Base-by-base conservation (phyloP, 1,284 basidiomycete genomes). In the Puccinia polysora region DNA sequence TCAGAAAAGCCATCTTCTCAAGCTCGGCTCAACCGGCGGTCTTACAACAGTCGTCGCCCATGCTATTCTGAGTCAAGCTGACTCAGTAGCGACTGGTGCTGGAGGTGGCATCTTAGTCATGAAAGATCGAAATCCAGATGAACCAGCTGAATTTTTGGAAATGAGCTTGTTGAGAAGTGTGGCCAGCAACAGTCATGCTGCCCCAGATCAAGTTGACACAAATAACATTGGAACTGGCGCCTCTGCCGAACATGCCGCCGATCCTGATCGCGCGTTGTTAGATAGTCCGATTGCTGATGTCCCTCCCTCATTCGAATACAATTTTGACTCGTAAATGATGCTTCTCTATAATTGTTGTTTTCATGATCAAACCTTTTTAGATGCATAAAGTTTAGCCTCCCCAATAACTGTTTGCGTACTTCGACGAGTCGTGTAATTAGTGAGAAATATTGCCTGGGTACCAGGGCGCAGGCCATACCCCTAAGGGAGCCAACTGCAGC, bases 301-400 rank as follows among this genome's bases (percentile, higher is more conserved):
- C 7, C 69, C 69, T 20, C 69, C 69, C 32, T 53, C 68, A 40
- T 71, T 71, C 63, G 68, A 71, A 58, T 71, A 63, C 40, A 52
- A 71, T 55, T 71, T 72, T 47, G 69, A 72, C 15, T 64, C 69
- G 30, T 47, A 32, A 63, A 49, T 14, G 25, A 47, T n/a, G n/a
- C n/a, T n/a, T n/a, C n/a, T n/a, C n/a, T n/a, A n/a, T n/a, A n/a
- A n/a, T n/a, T n/a, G n/a, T n/a, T n/a, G n/a, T n/a, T n/a, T n/a
- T n/a, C n/a, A n/a, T n/a, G n/a, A n/a, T n/a, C n/a, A n/a, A n/a
- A n/a, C n/a, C n/a, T n/a, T n/a, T n/a, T n/a, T n/a, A n/a, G n/a
- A n/a, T n/a, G n/a, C n/a, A n/a, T n/a, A n/a, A n/a, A n/a, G n/a
- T n/a, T n/a, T n/a, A n/a, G n/a, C n/a, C n/a, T n/a, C n/a, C n/a